A percentile compares a stretch with the other conserved stretches of the same genome.
Evolutionary conservation across 1,284 basidiomycete species (phyloP).

Genomic region (Stygiomarasmius scandens): DNA sequence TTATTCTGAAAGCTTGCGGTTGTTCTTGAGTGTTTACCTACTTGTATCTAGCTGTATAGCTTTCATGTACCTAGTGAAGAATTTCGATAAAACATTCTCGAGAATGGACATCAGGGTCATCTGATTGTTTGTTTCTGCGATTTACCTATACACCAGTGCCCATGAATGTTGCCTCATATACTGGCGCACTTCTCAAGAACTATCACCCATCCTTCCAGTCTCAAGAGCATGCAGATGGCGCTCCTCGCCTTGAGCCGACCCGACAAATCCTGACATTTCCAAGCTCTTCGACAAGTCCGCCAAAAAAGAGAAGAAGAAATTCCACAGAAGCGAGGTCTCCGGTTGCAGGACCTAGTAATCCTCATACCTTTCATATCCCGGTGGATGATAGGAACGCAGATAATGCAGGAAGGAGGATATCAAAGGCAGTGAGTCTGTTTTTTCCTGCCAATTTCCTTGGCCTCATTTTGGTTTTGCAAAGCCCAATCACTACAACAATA

Average conservation of each 20-base stretch:
- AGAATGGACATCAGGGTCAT: no score
- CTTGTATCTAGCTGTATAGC: no score
- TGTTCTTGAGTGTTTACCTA: no score
- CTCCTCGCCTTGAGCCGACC: neutral
- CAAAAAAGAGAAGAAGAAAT: neutral
- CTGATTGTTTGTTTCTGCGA: neutral
- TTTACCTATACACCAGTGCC: neutral
- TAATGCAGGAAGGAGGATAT: neutral
- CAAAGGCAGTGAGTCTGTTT: neutral
- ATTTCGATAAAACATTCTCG: no score
- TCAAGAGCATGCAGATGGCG: neutral
- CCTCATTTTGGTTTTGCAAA: neutral
- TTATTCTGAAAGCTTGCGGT: no score
- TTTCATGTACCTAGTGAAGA: no score
- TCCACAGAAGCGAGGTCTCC: neutral
- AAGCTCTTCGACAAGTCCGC: neutral
- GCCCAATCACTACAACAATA: constrained; percentile 11
- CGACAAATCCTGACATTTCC: neutral
- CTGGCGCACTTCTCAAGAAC: neutral
- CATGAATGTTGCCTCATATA: constrained; percentile 1
- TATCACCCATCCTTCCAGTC: neutral
- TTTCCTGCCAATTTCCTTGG: neutral
- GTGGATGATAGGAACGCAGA: neutral
- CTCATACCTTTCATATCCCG: neutral
- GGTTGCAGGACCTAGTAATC: neutral